phyloP scores from a whole-genome alignment of 495 filamentous ascomycete species.

The Aspergillus heteromorphus region DNA sequence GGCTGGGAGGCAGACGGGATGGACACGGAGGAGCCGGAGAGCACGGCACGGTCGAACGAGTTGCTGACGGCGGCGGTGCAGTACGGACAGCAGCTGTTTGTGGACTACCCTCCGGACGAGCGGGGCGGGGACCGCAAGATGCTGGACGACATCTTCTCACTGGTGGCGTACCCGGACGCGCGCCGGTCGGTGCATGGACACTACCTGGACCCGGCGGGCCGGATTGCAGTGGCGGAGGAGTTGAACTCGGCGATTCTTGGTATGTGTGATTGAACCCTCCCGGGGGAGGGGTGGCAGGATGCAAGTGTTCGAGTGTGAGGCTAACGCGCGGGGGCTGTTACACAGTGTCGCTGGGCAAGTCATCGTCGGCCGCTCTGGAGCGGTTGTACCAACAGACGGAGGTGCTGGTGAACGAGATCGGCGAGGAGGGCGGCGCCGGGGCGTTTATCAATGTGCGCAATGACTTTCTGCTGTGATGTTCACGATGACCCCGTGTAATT shows the following conservation, averaged over 20 bases:
- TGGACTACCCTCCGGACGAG: slow-evolving; percentile 67
- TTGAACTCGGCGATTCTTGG: slow-evolving; percentile 90
- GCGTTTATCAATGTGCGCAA: slow-evolving; percentile 79
- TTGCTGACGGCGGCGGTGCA: slow-evolving; percentile 64
- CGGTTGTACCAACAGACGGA: slow-evolving; percentile 81
- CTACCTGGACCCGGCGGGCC: slow-evolving; percentile 67
- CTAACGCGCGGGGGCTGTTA: no score
- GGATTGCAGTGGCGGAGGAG: slow-evolving; percentile 84
- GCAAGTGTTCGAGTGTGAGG: no score
- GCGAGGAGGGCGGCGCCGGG: slow-evolving; percentile 76
- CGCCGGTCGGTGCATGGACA: slow-evolving; percentile 67
- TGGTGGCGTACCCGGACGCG: slow-evolving; percentile 83
- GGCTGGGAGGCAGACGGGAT: slow-evolving; percentile 48
- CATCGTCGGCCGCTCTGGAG: slow-evolving; percentile 80
- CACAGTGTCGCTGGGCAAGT: slow-evolving; percentile 83
- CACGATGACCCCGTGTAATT: no score
- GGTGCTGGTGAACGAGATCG: slow-evolving; percentile 75
- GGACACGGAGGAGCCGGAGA: slow-evolving; percentile 46
- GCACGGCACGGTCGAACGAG: slow-evolving; percentile 39
- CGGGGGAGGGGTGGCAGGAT: no score
- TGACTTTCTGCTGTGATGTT: slow-evolving; percentile 53
- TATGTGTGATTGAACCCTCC: no score
- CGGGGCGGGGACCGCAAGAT: slow-evolving; percentile 64
- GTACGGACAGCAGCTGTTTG: slow-evolving; percentile 75
- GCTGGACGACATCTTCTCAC: slow-evolving; percentile 78